phyloP scores from a whole-genome alignment of 1,139 yeast genomes.

The Saccharomyces hybrid region DNA sequence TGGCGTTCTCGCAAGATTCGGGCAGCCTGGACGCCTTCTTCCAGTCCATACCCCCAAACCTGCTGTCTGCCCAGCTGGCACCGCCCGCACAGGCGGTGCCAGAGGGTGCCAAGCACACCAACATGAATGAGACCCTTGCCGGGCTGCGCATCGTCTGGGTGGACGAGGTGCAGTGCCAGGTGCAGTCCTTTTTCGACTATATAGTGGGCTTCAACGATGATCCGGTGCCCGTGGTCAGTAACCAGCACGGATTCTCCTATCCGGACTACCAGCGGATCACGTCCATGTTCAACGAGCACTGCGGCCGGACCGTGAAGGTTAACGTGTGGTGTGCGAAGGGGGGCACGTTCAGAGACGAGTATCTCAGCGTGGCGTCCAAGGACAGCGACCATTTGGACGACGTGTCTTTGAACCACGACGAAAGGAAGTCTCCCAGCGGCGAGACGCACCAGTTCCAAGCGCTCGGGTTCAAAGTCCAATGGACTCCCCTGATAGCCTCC shows the following conservation, averaged over 20 bases:
- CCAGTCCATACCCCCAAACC: slow-evolving; percentile 36
- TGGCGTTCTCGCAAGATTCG: slow-evolving; percentile 20
- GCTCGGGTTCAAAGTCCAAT: slow-evolving; percentile 64
- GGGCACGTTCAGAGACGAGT: slow-evolving; percentile 39
- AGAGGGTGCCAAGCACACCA: not conserved
- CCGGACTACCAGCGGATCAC: slow-evolving; percentile 34
- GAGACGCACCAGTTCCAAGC: slow-evolving; percentile 25
- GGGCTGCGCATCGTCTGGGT: slow-evolving; percentile 54
- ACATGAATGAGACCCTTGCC: slow-evolving; percentile 28
- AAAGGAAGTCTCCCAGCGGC: not conserved
- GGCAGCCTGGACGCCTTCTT: slow-evolving; percentile 46
- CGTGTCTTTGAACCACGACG: slow-evolving; percentile 15
- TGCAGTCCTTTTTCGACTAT: slow-evolving; percentile 84
- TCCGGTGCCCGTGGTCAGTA: slow-evolving; percentile 49
- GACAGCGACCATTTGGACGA: slow-evolving; percentile 22
- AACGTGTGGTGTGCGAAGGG: slow-evolving; percentile 91
- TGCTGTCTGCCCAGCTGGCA: slow-evolving; percentile 19
- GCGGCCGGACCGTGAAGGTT: slow-evolving; percentile 39
- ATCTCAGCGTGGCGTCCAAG: slow-evolving; percentile 19
- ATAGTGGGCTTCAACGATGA: slow-evolving; percentile 71
- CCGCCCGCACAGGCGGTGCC: slow-evolving; percentile 5
- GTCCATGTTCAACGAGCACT: slow-evolving; percentile 26
- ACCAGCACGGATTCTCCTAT: slow-evolving; percentile 32
- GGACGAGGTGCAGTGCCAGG: slow-evolving; percentile 39
- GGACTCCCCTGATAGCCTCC: slow-evolving; percentile 68